Evolutionary conservation across 176 grass and related monocot species (phyloP).

Genomic region (Triticum aestivum): DNA sequence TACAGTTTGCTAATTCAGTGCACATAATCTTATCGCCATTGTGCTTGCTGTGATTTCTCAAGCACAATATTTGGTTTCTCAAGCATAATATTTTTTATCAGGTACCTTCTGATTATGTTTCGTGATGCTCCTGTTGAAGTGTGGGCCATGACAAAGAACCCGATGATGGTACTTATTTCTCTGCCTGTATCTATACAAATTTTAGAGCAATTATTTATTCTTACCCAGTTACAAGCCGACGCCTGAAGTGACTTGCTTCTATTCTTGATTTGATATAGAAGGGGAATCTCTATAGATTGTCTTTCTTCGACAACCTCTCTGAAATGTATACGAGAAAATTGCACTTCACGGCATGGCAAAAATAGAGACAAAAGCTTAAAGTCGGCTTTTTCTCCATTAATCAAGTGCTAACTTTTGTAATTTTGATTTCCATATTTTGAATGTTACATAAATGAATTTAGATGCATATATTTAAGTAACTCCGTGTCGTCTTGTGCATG

Average conservation of each 20-base stretch:
- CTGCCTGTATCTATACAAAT: conserved; percentile 32
- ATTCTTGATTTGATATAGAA: too few species aligned
- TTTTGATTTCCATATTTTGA: not conserved
- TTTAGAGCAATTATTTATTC: conserved; percentile 18
- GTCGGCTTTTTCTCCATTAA: conserved; percentile 6
- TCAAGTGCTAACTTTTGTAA: not conserved
- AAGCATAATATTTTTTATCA: conserved; percentile 41
- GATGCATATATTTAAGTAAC: not conserved
- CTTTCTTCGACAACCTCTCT: too few species aligned
- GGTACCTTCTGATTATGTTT: conserved; percentile 97
- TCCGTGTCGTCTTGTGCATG: not conserved
- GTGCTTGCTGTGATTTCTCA: conserved; percentile 19
- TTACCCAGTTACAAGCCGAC: not conserved
- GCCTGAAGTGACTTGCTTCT: too few species aligned
- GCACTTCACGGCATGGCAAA: too few species aligned
- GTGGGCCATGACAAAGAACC: conserved; percentile 99
- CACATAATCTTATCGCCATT: not conserved
- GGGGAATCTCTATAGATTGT: too few species aligned
- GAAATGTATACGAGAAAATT: too few species aligned
- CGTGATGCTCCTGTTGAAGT: conserved; percentile 99
- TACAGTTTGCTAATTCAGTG: conserved; percentile 18
- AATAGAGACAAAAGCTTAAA: too few species aligned
- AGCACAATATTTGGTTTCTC: conserved; percentile 33
- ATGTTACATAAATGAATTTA: conserved; percentile 2
- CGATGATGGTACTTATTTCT: conserved; percentile 78